These are phyloP conservation scores for Platanthera zijinensis DNA, from an alignment of 106 monocot genomes.

Conservation along the genomic window DNA sequence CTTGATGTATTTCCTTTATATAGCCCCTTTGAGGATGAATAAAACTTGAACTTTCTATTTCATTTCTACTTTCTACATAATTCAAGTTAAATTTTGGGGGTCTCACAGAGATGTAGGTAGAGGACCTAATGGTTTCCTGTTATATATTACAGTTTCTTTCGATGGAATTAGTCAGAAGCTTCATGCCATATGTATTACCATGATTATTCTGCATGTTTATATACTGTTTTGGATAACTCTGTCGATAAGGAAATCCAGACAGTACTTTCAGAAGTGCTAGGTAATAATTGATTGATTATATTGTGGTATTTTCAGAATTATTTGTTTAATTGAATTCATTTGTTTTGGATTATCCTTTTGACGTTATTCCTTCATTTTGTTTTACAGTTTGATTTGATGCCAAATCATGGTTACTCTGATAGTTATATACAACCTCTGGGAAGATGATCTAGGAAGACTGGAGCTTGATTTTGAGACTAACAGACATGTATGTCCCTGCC, in stretches of 20 bases:
- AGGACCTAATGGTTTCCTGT: too few relatives aligned
- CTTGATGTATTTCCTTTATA: too few relatives aligned
- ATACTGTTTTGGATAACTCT: background rate
- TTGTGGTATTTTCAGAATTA: background rate
- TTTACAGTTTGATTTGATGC: conserved; percentile 43
- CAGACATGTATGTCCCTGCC: conserved; percentile 33
- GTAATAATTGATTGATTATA: background rate
- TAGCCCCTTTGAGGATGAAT: too few relatives aligned
- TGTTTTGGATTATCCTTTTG: background rate
- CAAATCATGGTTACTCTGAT: conserved; percentile 65
- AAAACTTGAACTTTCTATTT: too few relatives aligned
- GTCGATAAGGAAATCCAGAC: background rate
- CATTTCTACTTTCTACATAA: too few relatives aligned
- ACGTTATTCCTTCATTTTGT: background rate
- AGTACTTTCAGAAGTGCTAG: background rate
- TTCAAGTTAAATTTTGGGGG: too few relatives aligned
- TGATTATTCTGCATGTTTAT: background rate
- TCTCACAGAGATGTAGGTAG: too few relatives aligned
- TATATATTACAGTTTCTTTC: too few relatives aligned
- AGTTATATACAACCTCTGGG: conserved; percentile 86
- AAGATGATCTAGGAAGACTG: conserved; percentile 68
- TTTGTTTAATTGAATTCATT: background rate
- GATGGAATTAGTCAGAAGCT: background rate
- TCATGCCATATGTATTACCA: background rate
- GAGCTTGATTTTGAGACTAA: conserved; percentile 87